Percentiles rank a stretch among this genome's conserved stretches.
Conservation (phyloP, 2,329 filamentous ascomycete species). For the Curvularia sp. region DNA sequence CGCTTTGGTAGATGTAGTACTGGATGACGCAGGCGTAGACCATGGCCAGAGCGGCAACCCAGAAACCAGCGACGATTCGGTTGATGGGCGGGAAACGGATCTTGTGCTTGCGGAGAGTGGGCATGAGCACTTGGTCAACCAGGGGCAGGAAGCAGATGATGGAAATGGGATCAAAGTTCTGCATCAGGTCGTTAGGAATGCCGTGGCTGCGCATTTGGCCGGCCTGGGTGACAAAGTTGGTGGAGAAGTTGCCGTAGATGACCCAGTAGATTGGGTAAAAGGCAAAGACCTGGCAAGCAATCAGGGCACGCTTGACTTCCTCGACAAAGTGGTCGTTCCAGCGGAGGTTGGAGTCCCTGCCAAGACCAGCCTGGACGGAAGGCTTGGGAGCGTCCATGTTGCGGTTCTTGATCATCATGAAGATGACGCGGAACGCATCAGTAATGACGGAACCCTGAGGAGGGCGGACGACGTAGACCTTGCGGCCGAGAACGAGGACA, state of each 20-base stretch:
- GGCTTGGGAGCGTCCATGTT: conserved; percentile 71
- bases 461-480: conserved; percentile 50
- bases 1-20: conserved; percentile 63
- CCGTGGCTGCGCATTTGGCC: conserved; percentile 55
- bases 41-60: conserved; percentile 61
- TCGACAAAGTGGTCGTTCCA: conserved; percentile 78
- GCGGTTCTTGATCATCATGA: conserved; percentile 63
- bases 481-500: conserved; percentile 54
- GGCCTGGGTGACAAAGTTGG: conserved; percentile 57
- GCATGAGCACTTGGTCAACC: conserved; percentile 54
- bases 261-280: conserved; percentile 59
- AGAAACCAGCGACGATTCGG: conserved; percentile 61
- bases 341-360: conserved; percentile 53
- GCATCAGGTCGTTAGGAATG: conserved; percentile 59
- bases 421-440: conserved; percentile 64
- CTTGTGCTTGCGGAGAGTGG: conserved; percentile 51
- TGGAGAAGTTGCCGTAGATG: conserved; percentile 52
- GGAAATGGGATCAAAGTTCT: conserved; percentile 57
- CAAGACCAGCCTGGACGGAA: conserved; percentile 65
- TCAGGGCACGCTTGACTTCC: conserved; percentile 71
- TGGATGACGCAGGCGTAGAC: conserved; percentile 65
- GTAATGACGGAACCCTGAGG: conserved; percentile 51
- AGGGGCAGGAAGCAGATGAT: conserved; percentile 58
- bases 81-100: conserved; percentile 61
- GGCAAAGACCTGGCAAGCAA: conserved; percentile 72